These are phyloP conservation scores for Guadua angustifolia DNA, from an alignment of 176 grass and related monocot genomes.

Conservation along the genomic window DNA sequence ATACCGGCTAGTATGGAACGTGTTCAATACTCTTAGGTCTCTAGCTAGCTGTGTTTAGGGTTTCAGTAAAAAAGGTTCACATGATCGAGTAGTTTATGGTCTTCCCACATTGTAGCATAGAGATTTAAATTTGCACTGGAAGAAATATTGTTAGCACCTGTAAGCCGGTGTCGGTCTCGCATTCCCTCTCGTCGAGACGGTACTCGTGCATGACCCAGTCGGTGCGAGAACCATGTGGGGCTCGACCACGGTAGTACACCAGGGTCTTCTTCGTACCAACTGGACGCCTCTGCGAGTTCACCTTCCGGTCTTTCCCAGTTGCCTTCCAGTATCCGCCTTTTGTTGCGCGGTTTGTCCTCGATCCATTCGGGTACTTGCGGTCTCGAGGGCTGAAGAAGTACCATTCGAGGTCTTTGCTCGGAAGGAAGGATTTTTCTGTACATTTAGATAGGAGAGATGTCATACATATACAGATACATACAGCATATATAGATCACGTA, in stretches of 20 bases:
- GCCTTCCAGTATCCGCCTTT: constrained; percentile 99
- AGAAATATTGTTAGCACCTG: constrained; percentile 62
- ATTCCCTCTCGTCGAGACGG: constrained; percentile 93
- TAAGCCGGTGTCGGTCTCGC: constrained; percentile 73
- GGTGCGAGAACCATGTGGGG: constrained; percentile 89
- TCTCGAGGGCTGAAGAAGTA: constrained; percentile 99
- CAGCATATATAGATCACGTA: not conserved
- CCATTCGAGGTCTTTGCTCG: constrained; percentile 99
- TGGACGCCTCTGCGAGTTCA: constrained; percentile 72
- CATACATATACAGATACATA: constrained; percentile 3
- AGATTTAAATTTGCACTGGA: not conserved
- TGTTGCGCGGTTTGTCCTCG: constrained; percentile 95
- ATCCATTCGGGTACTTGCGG: constrained; percentile 96
- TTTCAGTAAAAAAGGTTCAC: not conserved
- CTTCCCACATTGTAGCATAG: not conserved
- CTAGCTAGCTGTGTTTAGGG: not conserved
- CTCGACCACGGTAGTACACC: constrained; percentile 92
- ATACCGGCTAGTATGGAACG: not conserved
- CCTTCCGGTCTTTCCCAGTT: constrained; percentile 90
- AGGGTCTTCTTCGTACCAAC: constrained; percentile 97
- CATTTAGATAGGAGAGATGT: constrained; percentile 17
- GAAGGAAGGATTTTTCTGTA: constrained; percentile 96
- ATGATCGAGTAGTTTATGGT: not conserved
- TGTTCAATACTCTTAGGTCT: too few relatives aligned
- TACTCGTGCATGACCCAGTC: constrained; percentile 99